phyloP scores from a whole-genome alignment of 192 early-diverging fungal species.

The Allomyces arbusculus region DNA sequence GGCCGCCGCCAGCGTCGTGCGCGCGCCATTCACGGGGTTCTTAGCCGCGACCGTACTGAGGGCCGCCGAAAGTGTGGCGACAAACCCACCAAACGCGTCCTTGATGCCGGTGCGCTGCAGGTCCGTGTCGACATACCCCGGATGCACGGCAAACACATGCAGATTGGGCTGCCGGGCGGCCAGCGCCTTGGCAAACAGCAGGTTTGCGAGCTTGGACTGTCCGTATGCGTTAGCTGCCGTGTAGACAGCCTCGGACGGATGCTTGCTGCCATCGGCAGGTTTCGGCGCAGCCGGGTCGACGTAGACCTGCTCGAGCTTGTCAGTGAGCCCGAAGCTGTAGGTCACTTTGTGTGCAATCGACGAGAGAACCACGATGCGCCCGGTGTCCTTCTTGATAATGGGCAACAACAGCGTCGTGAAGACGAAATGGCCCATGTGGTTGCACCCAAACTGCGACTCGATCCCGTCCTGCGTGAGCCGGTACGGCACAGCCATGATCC shows the following conservation, averaged over 20 bases:
- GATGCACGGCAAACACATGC: slow-evolving; percentile 23
- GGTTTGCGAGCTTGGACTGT: slow-evolving; percentile 25
- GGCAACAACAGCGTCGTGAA: slow-evolving; percentile 12
- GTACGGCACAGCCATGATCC: slow-evolving; percentile 14
- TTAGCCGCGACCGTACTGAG: neutral
- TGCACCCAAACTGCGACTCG: slow-evolving; percentile 23
- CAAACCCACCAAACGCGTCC: neutral
- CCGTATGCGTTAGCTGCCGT: slow-evolving; percentile 18
- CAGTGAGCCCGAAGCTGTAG: slow-evolving; percentile 1
- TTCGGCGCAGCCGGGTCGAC: neutral
- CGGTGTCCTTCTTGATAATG: neutral
- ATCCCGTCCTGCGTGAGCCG: slow-evolving; percentile 16
- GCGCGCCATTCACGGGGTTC: neutral
- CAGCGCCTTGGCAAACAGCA: slow-evolving; percentile 14
- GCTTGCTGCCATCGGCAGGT: slow-evolving; percentile 2
- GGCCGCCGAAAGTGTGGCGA: neutral
- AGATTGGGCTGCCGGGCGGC: slow-evolving; percentile 5
- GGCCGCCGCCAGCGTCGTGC: neutral
- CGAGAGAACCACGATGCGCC: slow-evolving; percentile 12
- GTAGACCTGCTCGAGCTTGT: neutral
- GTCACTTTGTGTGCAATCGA: slow-evolving; percentile 14
- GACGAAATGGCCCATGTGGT: slow-evolving; percentile 26
- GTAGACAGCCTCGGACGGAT: neutral
- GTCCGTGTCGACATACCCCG: slow-evolving; percentile 26
- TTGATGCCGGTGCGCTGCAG: slow-evolving; percentile 12